Percentiles rank a stretch among this genome's conserved stretches.
Conservation (phyloP, 108 stramenopile species). For the Cyclotella cryptica region DNA sequence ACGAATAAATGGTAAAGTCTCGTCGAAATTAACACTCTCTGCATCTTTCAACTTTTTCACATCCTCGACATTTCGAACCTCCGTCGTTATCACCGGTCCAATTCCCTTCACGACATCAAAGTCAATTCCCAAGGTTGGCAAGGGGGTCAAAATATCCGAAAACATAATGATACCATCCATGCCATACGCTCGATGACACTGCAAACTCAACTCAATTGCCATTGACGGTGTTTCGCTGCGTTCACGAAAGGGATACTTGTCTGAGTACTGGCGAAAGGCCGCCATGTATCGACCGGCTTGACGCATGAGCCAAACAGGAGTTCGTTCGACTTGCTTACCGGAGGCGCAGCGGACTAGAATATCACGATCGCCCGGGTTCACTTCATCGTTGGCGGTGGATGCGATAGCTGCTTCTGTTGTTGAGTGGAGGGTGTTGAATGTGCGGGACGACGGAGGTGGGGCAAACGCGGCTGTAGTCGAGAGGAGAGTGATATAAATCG, state of each 20-base stretch:
- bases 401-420: constrained; percentile 35
- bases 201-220: constrained; percentile 94
- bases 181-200: constrained; percentile 94
- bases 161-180: constrained; percentile 99
- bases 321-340: constrained; percentile 92
- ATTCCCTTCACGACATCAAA: constrained; percentile 95
- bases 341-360: constrained; percentile 95
- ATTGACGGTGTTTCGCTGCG: constrained; percentile 95
- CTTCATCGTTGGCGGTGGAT: constrained; percentile 8
- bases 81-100: constrained; percentile 92
- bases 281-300: constrained; percentile 99
- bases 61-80: constrained; percentile 67
- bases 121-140: constrained; percentile 96
- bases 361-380: constrained; percentile 79
- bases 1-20: constrained; percentile 91
- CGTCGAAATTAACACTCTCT: constrained; percentile 71
- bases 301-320: constrained; percentile 99
- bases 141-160: constrained; percentile 97
- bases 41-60: constrained; percentile 59
- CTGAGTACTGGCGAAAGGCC: constrained; percentile 95
- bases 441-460: not conserved
- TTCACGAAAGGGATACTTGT: constrained; percentile 93
- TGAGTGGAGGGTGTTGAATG: constrained; percentile 25
- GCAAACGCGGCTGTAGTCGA: not conserved
- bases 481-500: not conserved